Evolutionary conservation across 192 early-diverging fungal genomes (phyloP).

Genomic region (Podila epigama): DNA sequence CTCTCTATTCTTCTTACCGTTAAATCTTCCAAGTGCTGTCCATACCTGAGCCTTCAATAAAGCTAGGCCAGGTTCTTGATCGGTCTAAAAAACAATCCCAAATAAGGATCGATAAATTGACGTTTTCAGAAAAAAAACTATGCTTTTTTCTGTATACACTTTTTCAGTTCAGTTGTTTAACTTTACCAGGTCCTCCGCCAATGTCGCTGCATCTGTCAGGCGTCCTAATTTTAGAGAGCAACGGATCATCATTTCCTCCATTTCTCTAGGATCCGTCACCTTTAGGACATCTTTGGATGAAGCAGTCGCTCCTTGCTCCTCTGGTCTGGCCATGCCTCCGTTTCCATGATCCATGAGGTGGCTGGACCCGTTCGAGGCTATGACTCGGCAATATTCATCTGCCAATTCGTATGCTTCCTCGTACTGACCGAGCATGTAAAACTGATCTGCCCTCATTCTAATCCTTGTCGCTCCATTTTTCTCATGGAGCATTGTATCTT

Average conservation of each 20-base stretch:
- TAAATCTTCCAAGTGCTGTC: constrained; percentile 18
- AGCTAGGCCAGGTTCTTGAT: constrained; percentile 24
- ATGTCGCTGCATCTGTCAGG: background rate
- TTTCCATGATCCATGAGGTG: background rate
- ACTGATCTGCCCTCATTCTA: constrained; percentile 43
- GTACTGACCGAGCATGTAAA: constrained; percentile 36
- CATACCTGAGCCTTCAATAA: constrained; percentile 39
- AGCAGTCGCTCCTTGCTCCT: background rate
- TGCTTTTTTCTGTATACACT: background rate
- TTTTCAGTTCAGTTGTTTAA: background rate
- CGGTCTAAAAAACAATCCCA: background rate
- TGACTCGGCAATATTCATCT: constrained; percentile 15
- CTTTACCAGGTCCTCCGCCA: constrained; percentile 24
- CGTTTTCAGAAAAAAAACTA: background rate
- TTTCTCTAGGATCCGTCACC: constrained; percentile 39
- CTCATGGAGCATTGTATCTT: constrained; percentile 24
- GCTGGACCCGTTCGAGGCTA: background rate
- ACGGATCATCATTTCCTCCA: constrained; percentile 42
- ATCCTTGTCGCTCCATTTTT: constrained; percentile 41
- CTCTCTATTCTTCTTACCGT: constrained; percentile 23
- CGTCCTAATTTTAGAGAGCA: constrained; percentile 21
- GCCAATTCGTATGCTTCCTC: constrained; percentile 37
- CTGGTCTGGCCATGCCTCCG: background rate
- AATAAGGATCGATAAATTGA: background rate
- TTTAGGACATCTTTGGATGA: constrained; percentile 7